Evolutionary conservation across 495 filamentous ascomycete genomes (phyloP).

Genomic region (Parathielavia appendiculata): DNA sequence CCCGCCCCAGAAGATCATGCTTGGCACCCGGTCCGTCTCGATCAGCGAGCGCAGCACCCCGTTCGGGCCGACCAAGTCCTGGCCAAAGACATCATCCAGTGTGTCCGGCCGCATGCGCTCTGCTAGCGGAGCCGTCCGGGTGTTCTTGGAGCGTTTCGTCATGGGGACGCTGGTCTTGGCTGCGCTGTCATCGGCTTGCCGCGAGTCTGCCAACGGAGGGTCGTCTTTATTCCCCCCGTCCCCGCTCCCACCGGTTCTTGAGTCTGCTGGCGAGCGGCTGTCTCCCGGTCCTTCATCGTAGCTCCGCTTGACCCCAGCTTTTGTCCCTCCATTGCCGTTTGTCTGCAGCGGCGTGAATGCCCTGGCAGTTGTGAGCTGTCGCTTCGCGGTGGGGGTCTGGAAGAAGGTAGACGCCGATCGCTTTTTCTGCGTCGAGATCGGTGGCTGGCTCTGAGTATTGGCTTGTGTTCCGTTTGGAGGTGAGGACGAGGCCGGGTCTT

Average conservation of each 20-base stretch:
- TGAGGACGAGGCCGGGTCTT: slow-evolving; percentile 21
- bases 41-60: slow-evolving; percentile 88
- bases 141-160: slow-evolving; percentile 58
- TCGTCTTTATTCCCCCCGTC: slow-evolving; percentile 13
- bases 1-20: slow-evolving; percentile 92
- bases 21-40: slow-evolving; percentile 78
- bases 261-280: slow-evolving; percentile 23
- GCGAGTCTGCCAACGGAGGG: slow-evolving; percentile 12
- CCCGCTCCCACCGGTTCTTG: slow-evolving; percentile 19
- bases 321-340: slow-evolving; percentile 23
- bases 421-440: slow-evolving; percentile 46
- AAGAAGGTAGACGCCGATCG: slow-evolving; percentile 68
- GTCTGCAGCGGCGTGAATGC: slow-evolving; percentile 21
- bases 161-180: slow-evolving; percentile 16
- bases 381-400: slow-evolving; percentile 60
- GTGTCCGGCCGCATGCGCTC: slow-evolving; percentile 87
- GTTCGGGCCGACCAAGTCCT: slow-evolving; percentile 79
- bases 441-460: slow-evolving; percentile 19
- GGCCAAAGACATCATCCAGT: slow-evolving; percentile 83
- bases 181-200: background rate
- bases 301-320: slow-evolving; percentile 33
- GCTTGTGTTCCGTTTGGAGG: slow-evolving; percentile 41
- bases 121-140: slow-evolving; percentile 74
- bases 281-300: slow-evolving; percentile 43
- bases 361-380: slow-evolving; percentile 31